phyloP scores from a whole-genome alignment of 176 grass and related monocot genomes.

The Oryza glumipatula region DNA sequence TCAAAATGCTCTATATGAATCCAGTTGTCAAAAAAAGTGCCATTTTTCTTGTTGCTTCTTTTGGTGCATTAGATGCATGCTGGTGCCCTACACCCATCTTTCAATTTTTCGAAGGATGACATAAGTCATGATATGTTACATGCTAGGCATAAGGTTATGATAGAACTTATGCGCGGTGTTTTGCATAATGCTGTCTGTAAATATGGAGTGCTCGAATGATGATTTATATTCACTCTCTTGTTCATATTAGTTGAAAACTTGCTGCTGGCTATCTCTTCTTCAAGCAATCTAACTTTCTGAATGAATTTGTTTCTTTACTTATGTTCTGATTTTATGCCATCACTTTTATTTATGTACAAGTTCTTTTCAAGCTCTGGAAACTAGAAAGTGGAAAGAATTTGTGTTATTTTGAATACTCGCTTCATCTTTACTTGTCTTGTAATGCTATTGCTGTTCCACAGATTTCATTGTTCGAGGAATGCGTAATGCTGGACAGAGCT shows the following conservation, averaged over 20 bases:
- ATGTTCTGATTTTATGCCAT: not conserved
- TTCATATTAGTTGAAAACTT: not conserved
- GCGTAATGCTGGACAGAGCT: slow-evolving; percentile 76
- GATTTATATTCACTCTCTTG: not conserved
- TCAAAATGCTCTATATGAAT: too few species aligned
- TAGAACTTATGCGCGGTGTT: not conserved
- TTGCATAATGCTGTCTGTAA: slow-evolving; percentile 14
- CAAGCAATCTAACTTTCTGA: not conserved
- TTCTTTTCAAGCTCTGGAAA: not conserved
- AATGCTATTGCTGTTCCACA: slow-evolving; percentile 46
- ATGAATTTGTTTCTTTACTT: not conserved
- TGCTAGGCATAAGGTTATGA: too few species aligned
- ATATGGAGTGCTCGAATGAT: slow-evolving; percentile 29
- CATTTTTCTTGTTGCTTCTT: too few species aligned
- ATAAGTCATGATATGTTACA: too few species aligned
- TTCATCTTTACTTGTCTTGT: slow-evolving; percentile 31
- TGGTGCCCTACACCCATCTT: too few species aligned
- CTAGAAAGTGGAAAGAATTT: not conserved
- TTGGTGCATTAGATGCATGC: too few species aligned
- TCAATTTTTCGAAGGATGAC: too few species aligned
- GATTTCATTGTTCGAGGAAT: slow-evolving; percentile 95
- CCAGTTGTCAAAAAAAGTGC: too few species aligned
- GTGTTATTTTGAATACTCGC: slow-evolving; percentile 7
- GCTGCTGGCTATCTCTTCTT: slow-evolving; percentile 22
- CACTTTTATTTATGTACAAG: slow-evolving; percentile 12